These are phyloP conservation scores for Pseudogymnoascus sp. DNA, from an alignment of 2,329 filamentous ascomycete genomes.

Conservation along the genomic window DNA sequence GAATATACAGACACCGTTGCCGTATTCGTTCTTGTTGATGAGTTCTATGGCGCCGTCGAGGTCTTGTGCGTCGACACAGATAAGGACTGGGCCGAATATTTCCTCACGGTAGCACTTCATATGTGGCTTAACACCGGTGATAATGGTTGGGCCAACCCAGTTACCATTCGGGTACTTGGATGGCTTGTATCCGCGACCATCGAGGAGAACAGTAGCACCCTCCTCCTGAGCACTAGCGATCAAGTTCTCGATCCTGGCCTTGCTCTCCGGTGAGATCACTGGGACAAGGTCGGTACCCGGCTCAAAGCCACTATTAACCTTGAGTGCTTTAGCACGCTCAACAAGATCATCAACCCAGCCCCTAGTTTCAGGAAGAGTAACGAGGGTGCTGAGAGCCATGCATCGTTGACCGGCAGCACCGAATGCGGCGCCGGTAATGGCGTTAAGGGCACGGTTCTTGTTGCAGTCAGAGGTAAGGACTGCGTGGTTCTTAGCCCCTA, in stretches of 20 bases:
- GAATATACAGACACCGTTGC: slow-evolving; percentile 80
- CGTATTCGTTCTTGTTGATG: slow-evolving; percentile 81
- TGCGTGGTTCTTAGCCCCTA: slow-evolving; percentile 84
- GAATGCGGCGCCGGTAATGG: slow-evolving; percentile 74
- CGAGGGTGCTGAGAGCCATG: slow-evolving; percentile 77
- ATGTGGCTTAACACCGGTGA: slow-evolving; percentile 67
- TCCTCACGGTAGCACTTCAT: slow-evolving; percentile 83
- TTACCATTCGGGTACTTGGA: slow-evolving; percentile 75
- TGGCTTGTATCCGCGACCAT: slow-evolving; percentile 67
- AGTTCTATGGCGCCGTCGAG: slow-evolving; percentile 72
- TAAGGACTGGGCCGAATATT: slow-evolving; percentile 77
- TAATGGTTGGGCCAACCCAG: slow-evolving; percentile 77
- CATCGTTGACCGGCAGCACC: slow-evolving; percentile 79
- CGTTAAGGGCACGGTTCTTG: slow-evolving; percentile 82
- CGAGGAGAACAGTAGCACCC: slow-evolving; percentile 71
- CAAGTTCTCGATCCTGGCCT: slow-evolving; percentile 66
- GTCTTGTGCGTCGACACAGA: slow-evolving; percentile 69
- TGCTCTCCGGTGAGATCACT: slow-evolving; percentile 71
- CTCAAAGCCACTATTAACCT: slow-evolving; percentile 75
- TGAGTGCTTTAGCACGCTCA: slow-evolving; percentile 63
- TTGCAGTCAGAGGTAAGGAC: slow-evolving; percentile 78
- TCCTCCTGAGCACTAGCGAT: slow-evolving; percentile 72
- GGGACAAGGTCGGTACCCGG: slow-evolving; percentile 73
- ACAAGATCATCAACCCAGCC: slow-evolving; percentile 73
- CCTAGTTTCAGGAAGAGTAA: slow-evolving; percentile 78